A percentile compares a stretch with the other conserved stretches of the same genome.
Conservation (phyloP, 2,329 filamentous ascomycete species). For the Colletotrichum sp. region DNA sequence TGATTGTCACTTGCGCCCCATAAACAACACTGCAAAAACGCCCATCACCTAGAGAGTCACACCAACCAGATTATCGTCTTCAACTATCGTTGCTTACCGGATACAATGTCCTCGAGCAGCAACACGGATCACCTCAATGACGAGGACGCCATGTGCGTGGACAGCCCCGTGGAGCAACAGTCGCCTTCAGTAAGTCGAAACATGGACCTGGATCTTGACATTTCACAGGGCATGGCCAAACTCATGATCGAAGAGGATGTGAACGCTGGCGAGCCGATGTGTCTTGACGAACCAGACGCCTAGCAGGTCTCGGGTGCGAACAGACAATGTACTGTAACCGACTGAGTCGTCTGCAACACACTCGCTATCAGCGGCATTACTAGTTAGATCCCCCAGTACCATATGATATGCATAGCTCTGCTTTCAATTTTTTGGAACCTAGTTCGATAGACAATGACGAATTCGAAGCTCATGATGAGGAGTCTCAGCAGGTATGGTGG, state of each 20-base stretch:
- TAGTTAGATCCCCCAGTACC: not conserved
- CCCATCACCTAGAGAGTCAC: not conserved
- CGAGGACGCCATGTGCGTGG: not conserved
- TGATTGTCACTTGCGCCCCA: not conserved
- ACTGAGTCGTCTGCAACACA: not conserved
- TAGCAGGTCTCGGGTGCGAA: not conserved
- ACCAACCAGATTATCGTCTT: not conserved
- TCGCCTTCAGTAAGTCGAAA: not conserved
- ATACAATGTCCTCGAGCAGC: not conserved
- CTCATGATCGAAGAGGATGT: not conserved
- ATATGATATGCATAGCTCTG: not conserved
- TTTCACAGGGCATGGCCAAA: not conserved
- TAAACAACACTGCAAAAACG: not conserved
- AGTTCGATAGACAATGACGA: not conserved
- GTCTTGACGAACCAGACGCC: not conserved
- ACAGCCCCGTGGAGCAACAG: not conserved
- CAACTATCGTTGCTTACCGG: not conserved
- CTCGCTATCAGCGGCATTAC: not conserved
- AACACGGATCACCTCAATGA: not conserved
- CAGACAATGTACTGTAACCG: not conserved
- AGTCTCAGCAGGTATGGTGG: too few relatives aligned
- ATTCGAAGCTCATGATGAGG: too few relatives aligned
- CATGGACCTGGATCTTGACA: not conserved
- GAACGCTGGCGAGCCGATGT: not conserved
- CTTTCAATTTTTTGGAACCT: not conserved